These are phyloP conservation scores for Fusarium dlaminii DNA, from an alignment of 2,329 filamentous ascomycete genomes.

Conservation along the genomic window DNA sequence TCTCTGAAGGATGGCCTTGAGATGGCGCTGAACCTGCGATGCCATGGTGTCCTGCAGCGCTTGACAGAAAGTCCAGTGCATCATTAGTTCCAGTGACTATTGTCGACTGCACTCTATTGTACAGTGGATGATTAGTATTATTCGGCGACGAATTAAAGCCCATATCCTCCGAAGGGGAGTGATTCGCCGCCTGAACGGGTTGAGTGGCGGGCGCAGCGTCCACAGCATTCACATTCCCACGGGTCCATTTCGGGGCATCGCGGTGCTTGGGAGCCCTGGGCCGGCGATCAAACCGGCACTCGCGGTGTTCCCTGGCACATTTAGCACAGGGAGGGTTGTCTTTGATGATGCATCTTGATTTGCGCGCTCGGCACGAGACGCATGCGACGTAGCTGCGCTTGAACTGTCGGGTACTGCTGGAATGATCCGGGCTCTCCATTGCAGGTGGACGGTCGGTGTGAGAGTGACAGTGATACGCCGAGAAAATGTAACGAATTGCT, in stretches of 20 bases:
- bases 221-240: neutral
- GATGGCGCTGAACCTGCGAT: constrained; percentile 5
- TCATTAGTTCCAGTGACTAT: constrained; percentile 28
- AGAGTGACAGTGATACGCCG: neutral
- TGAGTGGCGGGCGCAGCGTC: neutral
- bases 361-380: constrained; percentile 25
- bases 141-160: neutral
- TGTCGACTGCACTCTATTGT: constrained; percentile 18
- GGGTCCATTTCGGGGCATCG: constrained; percentile 20
- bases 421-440: constrained; percentile 12
- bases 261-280: constrained; percentile 20
- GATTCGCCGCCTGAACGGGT: neutral
- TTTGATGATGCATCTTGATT: constrained; percentile 26
- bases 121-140: neutral
- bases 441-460: neutral
- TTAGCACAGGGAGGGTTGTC: constrained; percentile 31
- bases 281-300: constrained; percentile 22
- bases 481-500: neutral
- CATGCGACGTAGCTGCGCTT: constrained; percentile 34
- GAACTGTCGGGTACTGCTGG: constrained; percentile 9
- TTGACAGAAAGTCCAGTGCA: constrained; percentile 25
- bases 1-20: neutral
- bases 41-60: constrained; percentile 16
- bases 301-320: constrained; percentile 25
- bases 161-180: neutral